A percentile compares a stretch with the other conserved stretches of the same genome.
Evolutionary conservation across 257 asterid genomes (phyloP).

Genomic region (Capsicum chinense): DNA sequence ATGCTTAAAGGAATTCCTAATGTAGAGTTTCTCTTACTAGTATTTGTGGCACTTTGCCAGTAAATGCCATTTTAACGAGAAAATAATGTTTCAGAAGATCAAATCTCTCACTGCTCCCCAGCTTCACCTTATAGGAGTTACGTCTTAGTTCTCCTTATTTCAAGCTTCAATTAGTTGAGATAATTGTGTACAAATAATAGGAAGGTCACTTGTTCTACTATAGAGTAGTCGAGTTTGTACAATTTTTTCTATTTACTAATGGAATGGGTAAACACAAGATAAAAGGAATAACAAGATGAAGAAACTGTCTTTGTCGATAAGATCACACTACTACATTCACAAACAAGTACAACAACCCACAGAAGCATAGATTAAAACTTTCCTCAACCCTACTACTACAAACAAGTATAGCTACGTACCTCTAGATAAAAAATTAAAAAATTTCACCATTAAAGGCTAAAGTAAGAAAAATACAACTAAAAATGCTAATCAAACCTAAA

Average conservation of each 20-base stretch:
- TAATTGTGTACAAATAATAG: no score
- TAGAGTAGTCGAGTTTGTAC: background rate
- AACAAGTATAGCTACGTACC: no score
- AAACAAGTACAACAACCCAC: no score
- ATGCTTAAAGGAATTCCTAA: conserved; percentile 22
- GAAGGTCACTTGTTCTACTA: background rate
- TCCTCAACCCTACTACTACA: no score
- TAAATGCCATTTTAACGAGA: conserved; percentile 26
- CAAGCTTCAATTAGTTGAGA: background rate
- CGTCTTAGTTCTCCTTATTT: background rate
- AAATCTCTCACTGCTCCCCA: background rate
- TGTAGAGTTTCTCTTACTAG: conserved; percentile 27
- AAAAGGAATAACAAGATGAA: no score
- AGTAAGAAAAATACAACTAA: no score
- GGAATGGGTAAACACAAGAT: background rate
- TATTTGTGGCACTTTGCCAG: conserved; percentile 31
- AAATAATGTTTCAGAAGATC: background rate
- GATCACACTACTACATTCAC: background rate
- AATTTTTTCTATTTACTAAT: background rate
- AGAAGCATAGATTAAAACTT: no score
- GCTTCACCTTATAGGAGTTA: background rate
- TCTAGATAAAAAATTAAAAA: no score
- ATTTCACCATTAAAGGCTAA: no score
- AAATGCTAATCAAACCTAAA: no score
- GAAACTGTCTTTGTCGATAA: background rate